These are phyloP conservation scores for Blepharisma japonicum DNA, from an alignment of 73 alveolate genomes.

Conservation along the genomic window DNA sequence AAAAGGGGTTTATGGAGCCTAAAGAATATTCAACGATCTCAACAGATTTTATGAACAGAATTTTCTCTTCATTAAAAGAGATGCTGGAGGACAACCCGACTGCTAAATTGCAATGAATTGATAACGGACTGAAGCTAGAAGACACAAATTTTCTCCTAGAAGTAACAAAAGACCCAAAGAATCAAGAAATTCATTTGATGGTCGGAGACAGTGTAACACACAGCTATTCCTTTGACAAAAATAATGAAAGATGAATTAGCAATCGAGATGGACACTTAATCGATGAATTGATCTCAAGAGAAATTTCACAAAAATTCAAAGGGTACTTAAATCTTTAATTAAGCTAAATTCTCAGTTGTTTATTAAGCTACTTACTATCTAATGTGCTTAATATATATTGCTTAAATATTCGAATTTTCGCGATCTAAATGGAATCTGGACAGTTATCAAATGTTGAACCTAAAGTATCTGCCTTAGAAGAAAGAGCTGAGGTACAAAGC, in stretches of 20 bases:
- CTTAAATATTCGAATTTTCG: too few species aligned
- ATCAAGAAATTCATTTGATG: slow-evolving; percentile 11
- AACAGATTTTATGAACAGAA: neutral
- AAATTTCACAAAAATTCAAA: neutral
- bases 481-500: too few species aligned
- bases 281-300: slow-evolving; percentile 17
- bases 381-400: too few species aligned
- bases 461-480: too few species aligned
- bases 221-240: neutral
- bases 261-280: slow-evolving; percentile 2
- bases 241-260: neutral
- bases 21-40: neutral
- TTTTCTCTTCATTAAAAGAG: neutral
- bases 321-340: slow-evolving; percentile 13
- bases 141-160: neutral
- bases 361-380: neutral
- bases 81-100: neutral
- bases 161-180: neutral
- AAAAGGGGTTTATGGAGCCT: neutral
- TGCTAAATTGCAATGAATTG: neutral
- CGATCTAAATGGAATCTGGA: too few species aligned
- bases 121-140: neutral
- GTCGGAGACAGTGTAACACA: slow-evolving; percentile 1
- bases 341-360: neutral
- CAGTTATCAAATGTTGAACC: too few species aligned